Base-by-base conservation (phyloP, 2,329 filamentous ascomycete genomes). In the Rhytidhysteron rufulum region DNA sequence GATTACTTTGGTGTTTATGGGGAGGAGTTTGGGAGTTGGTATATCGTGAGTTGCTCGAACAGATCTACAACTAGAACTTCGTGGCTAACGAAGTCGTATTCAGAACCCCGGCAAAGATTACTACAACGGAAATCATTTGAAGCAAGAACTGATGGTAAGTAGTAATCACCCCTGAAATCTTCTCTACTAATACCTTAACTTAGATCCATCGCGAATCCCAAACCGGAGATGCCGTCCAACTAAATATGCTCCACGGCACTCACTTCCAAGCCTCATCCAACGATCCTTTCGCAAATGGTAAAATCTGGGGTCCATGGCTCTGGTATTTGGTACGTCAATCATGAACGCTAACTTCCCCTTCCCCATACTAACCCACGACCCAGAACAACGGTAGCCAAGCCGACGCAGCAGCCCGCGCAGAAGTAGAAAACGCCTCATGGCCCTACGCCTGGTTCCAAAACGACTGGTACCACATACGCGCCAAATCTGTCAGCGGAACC, bases 221-320 rank as follows among this genome's bases (percentile, higher is more conserved):
- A 5, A 75, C 72, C 0, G 74, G 74, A 4, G 74, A 77, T 43
- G 65, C 67, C 1, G 73, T 77, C 2, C 71, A 76, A 44, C 58
- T 77, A 27, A 78, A 78, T 52, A 75, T 78, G 69, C 65, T 77
- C 24, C 73, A 77, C 47, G 74, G 74, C 24, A 76, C 73, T 0
- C 61, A 65, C 34, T 65, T 53, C 48, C 59, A 62, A 38, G 58
- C 60, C 21, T 34, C 52, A 2, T 55, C 57, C 0, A 54, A 50
- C 18, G 60, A 63, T 37, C 41, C 47, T 1, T 63, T 63, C 38
- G 51, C 68, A 0, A 61, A 65, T 20, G 58, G 57, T 20, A 65
- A 64, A 37, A 48, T 56, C 19, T 66, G 62, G 62, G 63, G 63
- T 0, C 63, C 63, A 0, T 66, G 62, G 63, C 51, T 66, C 3